Conservation (phyloP, 1,139 yeast species). For the Geotrichum fermentans region DNA sequence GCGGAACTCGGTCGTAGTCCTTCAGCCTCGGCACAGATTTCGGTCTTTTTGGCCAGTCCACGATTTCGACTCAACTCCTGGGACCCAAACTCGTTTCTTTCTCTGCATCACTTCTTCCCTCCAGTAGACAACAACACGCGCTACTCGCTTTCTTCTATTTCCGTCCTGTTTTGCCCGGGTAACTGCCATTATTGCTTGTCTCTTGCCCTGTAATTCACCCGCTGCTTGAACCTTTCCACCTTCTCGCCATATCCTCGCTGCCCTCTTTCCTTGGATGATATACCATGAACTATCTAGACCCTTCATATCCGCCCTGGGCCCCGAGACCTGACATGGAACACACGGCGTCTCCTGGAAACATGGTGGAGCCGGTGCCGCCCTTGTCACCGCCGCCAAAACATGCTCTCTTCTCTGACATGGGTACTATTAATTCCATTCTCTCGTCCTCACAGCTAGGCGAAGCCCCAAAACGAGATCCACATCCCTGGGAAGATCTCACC, state of each 20-base stretch:
- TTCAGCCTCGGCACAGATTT: too few relatives aligned
- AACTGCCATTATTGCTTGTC: too few relatives aligned
- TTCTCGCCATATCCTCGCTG: background rate
- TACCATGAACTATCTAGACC: constrained; percentile 7
- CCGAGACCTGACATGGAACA: constrained; percentile 4
- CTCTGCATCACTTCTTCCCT: too few relatives aligned
- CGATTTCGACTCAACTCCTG: too few relatives aligned
- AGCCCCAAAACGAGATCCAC: constrained; percentile 40
- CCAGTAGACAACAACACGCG: too few relatives aligned
- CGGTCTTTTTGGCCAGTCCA: too few relatives aligned
- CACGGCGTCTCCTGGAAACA: background rate
- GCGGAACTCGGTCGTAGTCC: too few relatives aligned
- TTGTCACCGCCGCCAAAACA: constrained; percentile 3
- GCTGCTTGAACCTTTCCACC: background rate
- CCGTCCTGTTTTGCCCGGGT: too few relatives aligned
- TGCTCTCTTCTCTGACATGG: constrained; percentile 8
- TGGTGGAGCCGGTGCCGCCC: background rate
- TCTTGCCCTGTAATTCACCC: background rate
- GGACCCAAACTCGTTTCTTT: too few relatives aligned
- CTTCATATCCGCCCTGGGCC: background rate
- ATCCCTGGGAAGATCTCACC: constrained; percentile 22
- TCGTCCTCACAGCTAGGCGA: constrained; percentile 50
- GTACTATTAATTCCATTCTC: constrained; percentile 12
- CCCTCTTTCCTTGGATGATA: constrained; percentile 3
- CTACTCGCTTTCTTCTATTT: too few relatives aligned